Percentiles rank a stretch among this genome's conserved stretches.
Evolutionary conservation across 257 asterid genomes (phyloP).

Genomic region (Solanum clarkiae): DNA sequence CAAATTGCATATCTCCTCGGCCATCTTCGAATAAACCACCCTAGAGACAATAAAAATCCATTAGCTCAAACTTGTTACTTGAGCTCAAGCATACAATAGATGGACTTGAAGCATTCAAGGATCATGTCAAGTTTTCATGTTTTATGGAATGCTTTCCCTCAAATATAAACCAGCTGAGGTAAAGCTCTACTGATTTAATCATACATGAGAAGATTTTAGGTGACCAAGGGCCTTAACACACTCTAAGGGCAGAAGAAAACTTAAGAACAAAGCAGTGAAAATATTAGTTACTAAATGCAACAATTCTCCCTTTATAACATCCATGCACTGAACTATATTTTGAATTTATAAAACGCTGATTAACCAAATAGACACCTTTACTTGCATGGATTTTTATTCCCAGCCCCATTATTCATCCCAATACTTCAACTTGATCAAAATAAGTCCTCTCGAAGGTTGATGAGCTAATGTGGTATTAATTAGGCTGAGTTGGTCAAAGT

Average conservation of each 20-base stretch:
- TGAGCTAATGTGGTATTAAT: background rate
- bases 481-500: background rate
- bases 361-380: background rate
- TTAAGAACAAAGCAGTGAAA: background rate
- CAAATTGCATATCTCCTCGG: constrained; percentile 63
- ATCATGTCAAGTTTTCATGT: background rate
- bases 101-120: background rate
- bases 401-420: background rate
- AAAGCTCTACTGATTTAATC: background rate
- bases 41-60: constrained; percentile 24
- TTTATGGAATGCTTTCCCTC: background rate
- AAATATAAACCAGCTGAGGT: background rate
- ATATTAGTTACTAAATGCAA: background rate
- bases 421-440: background rate
- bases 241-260: background rate
- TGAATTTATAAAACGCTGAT: background rate
- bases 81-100: background rate
- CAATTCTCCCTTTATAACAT: background rate
- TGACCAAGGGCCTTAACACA: background rate
- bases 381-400: background rate
- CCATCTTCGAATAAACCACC: constrained; percentile 87
- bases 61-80: background rate
- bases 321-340: background rate
- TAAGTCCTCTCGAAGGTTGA: background rate
- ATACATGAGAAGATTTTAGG: background rate